These are phyloP conservation scores for Chaetomidium leptoderma DNA, from an alignment of 495 filamentous ascomycete genomes.

Conservation along the genomic window DNA sequence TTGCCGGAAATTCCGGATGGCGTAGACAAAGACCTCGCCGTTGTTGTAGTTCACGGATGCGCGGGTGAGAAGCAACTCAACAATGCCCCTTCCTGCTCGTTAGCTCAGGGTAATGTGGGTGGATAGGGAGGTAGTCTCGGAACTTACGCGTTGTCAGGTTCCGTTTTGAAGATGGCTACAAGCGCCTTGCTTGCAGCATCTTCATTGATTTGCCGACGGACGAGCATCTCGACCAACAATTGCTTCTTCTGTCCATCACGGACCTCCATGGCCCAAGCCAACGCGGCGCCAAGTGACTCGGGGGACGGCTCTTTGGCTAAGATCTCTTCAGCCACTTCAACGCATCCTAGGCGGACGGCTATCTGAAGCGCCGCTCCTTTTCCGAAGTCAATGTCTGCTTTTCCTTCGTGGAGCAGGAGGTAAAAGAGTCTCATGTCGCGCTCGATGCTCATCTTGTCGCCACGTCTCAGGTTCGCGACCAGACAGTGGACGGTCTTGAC, in stretches of 20 bases:
- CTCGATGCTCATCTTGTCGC: slow-evolving; percentile 7
- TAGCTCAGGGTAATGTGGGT: background rate
- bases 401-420: slow-evolving; percentile 37
- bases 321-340: slow-evolving; percentile 34
- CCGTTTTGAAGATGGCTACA: slow-evolving; percentile 32
- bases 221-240: slow-evolving; percentile 21
- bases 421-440: slow-evolving; percentile 34
- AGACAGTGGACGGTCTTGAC: slow-evolving; percentile 23
- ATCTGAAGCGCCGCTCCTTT: slow-evolving; percentile 36
- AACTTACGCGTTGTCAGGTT: slow-evolving; percentile 26
- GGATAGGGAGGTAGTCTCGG: background rate
- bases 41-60: slow-evolving; percentile 33
- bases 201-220: slow-evolving; percentile 27
- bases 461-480: slow-evolving; percentile 3
- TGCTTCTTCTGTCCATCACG: slow-evolving; percentile 11
- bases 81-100: slow-evolving; percentile 12
- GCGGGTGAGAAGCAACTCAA: slow-evolving; percentile 23
- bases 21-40: slow-evolving; percentile 31
- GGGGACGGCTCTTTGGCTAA: slow-evolving; percentile 32
- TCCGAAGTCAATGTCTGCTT: slow-evolving; percentile 39
- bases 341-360: slow-evolving; percentile 30
- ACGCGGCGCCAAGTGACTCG: slow-evolving; percentile 23
- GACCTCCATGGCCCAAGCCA: slow-evolving; percentile 27
- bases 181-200: slow-evolving; percentile 34
- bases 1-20: slow-evolving; percentile 25